Evolutionary conservation across 306 rosid genomes (phyloP).

Genomic region (Trifolium dubium): DNA sequence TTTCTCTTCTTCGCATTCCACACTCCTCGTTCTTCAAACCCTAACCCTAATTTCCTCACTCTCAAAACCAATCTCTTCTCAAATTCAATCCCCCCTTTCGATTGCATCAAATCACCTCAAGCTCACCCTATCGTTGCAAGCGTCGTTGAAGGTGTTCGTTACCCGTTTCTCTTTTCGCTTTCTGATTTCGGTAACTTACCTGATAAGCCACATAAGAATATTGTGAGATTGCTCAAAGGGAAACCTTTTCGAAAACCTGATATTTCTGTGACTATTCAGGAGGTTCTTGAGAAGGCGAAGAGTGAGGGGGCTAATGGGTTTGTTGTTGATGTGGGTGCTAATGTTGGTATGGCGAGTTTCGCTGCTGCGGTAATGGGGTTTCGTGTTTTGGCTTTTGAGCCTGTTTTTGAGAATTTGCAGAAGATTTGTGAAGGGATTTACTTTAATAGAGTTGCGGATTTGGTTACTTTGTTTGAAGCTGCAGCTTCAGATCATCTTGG

Average conservation of each 20-base stretch:
- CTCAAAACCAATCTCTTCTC: constrained; percentile 45
- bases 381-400: constrained; percentile 81
- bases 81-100: constrained; percentile 64
- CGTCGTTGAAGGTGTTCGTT: constrained; percentile 76
- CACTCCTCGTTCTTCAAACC: constrained; percentile 41
- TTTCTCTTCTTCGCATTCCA: constrained; percentile 50
- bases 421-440: constrained; percentile 92
- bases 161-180: constrained; percentile 85
- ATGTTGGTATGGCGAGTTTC: constrained; percentile 93
- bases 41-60: constrained; percentile 31
- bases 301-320: constrained; percentile 60
- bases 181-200: constrained; percentile 86
- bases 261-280: constrained; percentile 83
- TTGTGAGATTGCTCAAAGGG: constrained; percentile 76
- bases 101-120: constrained; percentile 73
- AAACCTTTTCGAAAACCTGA: constrained; percentile 84
- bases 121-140: constrained; percentile 80
- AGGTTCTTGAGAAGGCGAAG: constrained; percentile 64
- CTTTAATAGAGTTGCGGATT: constrained; percentile 74
- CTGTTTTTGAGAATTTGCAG: constrained; percentile 93
- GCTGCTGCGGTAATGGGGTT: constrained; percentile 95
- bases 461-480: constrained; percentile 83
- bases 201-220: constrained; percentile 93
- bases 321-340: constrained; percentile 94
- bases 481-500: constrained; percentile 87